Conservation (phyloP, 495 filamentous ascomycete species). For the Cenococcum geophilum region DNA sequence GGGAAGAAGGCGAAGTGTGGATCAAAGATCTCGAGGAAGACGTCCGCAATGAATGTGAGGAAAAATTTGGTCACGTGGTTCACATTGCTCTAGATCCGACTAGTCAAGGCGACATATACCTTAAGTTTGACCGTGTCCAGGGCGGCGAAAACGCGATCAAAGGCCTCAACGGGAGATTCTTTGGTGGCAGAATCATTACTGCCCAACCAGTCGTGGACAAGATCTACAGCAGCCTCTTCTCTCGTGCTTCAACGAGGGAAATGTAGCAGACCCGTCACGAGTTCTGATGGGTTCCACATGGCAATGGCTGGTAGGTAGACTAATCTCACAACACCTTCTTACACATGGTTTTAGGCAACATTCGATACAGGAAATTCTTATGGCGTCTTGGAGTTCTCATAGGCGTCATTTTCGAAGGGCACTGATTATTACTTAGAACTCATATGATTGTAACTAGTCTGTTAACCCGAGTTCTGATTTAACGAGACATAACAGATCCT, state of each 20-base stretch:
- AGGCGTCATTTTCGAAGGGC: too few species aligned
- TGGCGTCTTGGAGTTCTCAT: not conserved
- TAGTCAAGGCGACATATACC: conserved; percentile 87
- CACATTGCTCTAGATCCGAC: conserved; percentile 95
- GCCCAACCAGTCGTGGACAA: conserved; percentile 95
- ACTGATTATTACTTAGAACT: too few species aligned
- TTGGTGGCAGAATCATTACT: conserved; percentile 81
- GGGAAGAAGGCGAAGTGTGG: conserved; percentile 47
- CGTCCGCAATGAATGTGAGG: conserved; percentile 85
- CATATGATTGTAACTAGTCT: too few species aligned
- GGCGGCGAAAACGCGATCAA: conserved; percentile 97
- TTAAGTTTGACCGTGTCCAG: conserved; percentile 92
- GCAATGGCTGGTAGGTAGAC: not conserved
- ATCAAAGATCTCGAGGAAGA: conserved; percentile 92
- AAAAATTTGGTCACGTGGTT: conserved; percentile 95
- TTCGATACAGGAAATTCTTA: not conserved
- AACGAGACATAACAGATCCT: too few species aligned
- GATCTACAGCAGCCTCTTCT: conserved; percentile 96
- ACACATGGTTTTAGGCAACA: not conserved
- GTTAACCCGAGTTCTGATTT: too few species aligned
- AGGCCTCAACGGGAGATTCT: conserved; percentile 93
- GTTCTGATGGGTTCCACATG: not conserved
- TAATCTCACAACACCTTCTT: not conserved
- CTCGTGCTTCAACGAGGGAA: not conserved
- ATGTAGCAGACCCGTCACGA: not conserved